Base-by-base conservation (phyloP, 768 basidiomycete species). In the Pleurotus eryngii region DNA sequence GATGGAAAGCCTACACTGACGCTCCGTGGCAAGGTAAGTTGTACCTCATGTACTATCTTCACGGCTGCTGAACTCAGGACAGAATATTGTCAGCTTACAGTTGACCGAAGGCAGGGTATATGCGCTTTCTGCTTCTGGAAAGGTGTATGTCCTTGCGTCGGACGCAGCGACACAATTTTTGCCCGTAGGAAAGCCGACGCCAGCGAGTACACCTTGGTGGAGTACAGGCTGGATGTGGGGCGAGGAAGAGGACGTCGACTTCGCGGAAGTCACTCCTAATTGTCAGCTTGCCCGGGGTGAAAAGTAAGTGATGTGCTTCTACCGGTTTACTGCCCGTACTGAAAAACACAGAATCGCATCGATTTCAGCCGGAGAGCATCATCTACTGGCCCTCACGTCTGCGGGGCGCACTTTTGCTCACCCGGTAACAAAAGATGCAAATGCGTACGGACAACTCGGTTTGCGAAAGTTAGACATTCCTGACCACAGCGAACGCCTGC, bases 391-490 rank as follows among this genome's bases (percentile, higher is more conserved):
- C 3, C 68, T 89, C 40, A 88, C 89, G 7, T 86, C 84, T 8
- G 75, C 74, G 27, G 93, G 93, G 2, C 87, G 92, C 47, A 81
- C 89, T 4, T 94, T 90, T 67, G 81, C 85, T 2, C 84, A 92
- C 64, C 91, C 95, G 0, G 76, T 91, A 43, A 83, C 82, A 60
- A 83, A 83, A 60, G 68, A 79, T 7, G 94, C 89, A 26, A 98
- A 98, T 70, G 73, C 80, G 1, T 82, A 85, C 66, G 90, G 91
- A 1, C 95, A 97, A 67, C 83, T 98, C 6, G 95, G 94, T 5
- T 78, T 90, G 62, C 82, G 85, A 26, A 83, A 82, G 59, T 78
- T 87, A 49, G 73, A 82, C 49, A 76, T 89, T 35, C 63, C 73
- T 27, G 72, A 76, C 60, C 72, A 72, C 30, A 64, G 64, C 57